phyloP scores from a whole-genome alignment of 2,329 filamentous ascomycete genomes.

The Podosphaera xanthii region DNA sequence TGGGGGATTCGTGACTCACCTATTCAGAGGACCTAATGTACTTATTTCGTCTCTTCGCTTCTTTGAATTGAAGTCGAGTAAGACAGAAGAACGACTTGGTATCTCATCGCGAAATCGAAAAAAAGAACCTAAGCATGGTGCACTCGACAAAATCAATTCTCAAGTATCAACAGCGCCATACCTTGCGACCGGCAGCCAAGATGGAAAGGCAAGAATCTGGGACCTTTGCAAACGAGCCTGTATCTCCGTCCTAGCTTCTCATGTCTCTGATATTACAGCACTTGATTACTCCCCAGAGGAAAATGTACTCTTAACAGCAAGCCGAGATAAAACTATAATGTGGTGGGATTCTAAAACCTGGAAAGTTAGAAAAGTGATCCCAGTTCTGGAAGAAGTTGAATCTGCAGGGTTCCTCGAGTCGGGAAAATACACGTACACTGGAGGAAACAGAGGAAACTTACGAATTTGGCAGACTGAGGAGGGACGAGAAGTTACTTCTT shows the following conservation, averaged over 20 bases:
- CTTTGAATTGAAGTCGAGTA: slow-evolving; percentile 44
- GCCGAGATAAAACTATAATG: slow-evolving; percentile 82
- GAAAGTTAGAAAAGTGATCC: slow-evolving; percentile 61
- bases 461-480: slow-evolving; percentile 63
- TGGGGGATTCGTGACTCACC: slow-evolving; percentile 81
- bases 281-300: slow-evolving; percentile 59
- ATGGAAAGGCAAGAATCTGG: slow-evolving; percentile 82
- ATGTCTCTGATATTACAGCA: slow-evolving; percentile 82
- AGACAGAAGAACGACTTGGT: slow-evolving; percentile 16
- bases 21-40: slow-evolving; percentile 79
- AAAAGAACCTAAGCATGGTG: slow-evolving; percentile 21
- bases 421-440: slow-evolving; percentile 56
- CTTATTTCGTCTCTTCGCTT: slow-evolving; percentile 80
- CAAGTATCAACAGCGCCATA: slow-evolving; percentile 40
- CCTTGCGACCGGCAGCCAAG: slow-evolving; percentile 77
- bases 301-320: slow-evolving; percentile 57
- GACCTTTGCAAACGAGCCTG: slow-evolving; percentile 67
- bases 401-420: slow-evolving; percentile 54
- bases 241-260: slow-evolving; percentile 64
- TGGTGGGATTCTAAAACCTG: slow-evolving; percentile 76
- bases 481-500: slow-evolving; percentile 56
- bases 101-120: slow-evolving; percentile 22
- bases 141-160: slow-evolving; percentile 21
- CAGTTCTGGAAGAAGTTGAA: slow-evolving; percentile 69
- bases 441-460: slow-evolving; percentile 60